Percentiles rank a stretch among this genome's conserved stretches.
These are phyloP conservation scores for Nannizziopsis arthrosporioides DNA, from an alignment of 2,329 filamentous ascomycete genomes.

Conservation along the genomic window DNA sequence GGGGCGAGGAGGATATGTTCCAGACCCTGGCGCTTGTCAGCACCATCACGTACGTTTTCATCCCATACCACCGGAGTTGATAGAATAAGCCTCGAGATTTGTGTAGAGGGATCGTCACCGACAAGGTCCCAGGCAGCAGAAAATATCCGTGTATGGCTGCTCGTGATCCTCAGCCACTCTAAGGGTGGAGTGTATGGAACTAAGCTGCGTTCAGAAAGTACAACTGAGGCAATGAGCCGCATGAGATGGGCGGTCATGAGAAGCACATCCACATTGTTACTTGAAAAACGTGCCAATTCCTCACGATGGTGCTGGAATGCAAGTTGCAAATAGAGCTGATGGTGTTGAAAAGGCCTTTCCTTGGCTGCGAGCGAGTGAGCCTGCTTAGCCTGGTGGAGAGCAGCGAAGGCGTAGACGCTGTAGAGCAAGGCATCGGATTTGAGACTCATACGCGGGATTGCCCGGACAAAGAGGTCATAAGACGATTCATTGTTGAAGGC, in stretches of 20 bases:
- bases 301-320: background rate
- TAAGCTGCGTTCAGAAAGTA: constrained; percentile 1
- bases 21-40: background rate
- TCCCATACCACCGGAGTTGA: constrained; percentile 1
- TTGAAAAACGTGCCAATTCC: background rate
- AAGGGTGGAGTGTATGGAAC: constrained; percentile 1
- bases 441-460: background rate
- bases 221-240: constrained; percentile 1
- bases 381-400: background rate
- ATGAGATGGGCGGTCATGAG: constrained; percentile 1
- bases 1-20: background rate
- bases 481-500: background rate
- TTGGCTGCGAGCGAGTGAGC: background rate
- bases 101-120: background rate
- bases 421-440: constrained; percentile 1
- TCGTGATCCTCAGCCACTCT: background rate
- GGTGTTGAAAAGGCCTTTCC: too few species aligned
- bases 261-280: constrained; percentile 1
- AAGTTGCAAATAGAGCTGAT: too few species aligned
- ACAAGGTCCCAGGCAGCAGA: background rate
- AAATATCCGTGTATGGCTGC: background rate
- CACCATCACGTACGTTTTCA: background rate
- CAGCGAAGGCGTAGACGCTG: background rate
- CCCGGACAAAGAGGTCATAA: background rate
- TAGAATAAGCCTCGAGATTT: background rate